A percentile compares a stretch with the other conserved stretches of the same genome.
Evolutionary conservation across 176 grass and related monocot genomes (phyloP).

Genomic region (Lolium perenne): DNA sequence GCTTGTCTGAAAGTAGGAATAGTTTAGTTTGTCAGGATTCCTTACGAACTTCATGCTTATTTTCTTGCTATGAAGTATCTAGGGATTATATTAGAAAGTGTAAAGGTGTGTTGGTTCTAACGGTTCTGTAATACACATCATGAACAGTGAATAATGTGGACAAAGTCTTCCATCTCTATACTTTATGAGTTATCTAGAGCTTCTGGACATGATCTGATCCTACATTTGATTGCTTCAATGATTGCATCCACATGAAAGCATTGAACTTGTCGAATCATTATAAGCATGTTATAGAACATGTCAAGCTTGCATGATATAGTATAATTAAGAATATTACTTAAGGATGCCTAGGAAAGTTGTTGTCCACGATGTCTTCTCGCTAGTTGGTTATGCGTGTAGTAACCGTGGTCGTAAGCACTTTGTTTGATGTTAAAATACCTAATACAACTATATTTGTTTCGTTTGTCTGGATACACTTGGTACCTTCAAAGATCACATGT

Average conservation of each 20-base stretch:
- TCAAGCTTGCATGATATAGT: conserved; percentile 25
- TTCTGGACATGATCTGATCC: conserved; percentile 21
- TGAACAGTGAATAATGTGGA: conserved; percentile 7
- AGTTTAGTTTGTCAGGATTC: background rate
- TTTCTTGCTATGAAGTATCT: background rate
- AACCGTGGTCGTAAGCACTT: conserved; percentile 7
- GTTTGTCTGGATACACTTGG: background rate
- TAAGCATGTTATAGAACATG: conserved; percentile 30
- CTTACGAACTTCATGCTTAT: background rate
- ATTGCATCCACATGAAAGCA: conserved; percentile 31
- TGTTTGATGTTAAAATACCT: conserved; percentile 12
- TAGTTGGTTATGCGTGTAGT: conserved; percentile 32
- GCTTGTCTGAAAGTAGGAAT: background rate
- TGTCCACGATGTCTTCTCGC: background rate
- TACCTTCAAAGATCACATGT: background rate
- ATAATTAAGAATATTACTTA: conserved; percentile 20
- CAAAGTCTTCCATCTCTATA: background rate
- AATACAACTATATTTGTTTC: background rate
- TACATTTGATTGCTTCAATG: conserved; percentile 8
- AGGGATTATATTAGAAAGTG: background rate
- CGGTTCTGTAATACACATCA: background rate
- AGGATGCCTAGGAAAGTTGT: conserved; percentile 6
- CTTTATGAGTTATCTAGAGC: background rate
- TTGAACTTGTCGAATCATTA: conserved; percentile 8
- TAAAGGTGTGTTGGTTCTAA: background rate